phyloP scores from a whole-genome alignment of 2,329 filamentous ascomycete genomes.

The Botrytis elliptica region DNA sequence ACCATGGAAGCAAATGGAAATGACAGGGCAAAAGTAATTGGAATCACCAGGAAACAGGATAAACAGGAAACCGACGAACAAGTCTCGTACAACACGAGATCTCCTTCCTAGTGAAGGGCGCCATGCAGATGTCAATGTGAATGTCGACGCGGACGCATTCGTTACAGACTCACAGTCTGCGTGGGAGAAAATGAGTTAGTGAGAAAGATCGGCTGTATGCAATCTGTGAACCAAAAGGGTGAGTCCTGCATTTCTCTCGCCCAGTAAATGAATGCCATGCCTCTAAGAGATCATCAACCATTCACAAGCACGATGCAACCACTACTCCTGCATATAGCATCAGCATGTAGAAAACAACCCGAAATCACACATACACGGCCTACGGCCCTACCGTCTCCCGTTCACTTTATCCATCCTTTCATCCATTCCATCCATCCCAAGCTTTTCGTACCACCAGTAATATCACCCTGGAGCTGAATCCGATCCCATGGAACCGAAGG shows the following conservation, averaged over 20 bases:
- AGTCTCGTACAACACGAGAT: neutral
- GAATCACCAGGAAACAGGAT: neutral
- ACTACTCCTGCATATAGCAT: neutral
- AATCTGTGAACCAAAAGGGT: neutral
- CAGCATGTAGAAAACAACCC: neutral
- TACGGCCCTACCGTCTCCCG: neutral
- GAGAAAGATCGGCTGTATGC: neutral
- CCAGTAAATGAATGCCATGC: neutral
- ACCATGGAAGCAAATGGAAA: neutral
- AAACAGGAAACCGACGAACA: neutral
- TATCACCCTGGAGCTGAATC: neutral
- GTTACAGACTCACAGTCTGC: neutral
- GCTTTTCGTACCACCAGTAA: neutral
- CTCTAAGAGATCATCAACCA: neutral
- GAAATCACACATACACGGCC: neutral
- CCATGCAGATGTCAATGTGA: neutral
- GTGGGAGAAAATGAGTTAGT: neutral
- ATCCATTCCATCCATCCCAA: neutral
- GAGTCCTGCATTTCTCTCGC: neutral
- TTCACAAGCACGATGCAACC: neutral
- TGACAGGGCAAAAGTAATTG: too few relatives aligned
- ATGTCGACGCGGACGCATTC: neutral
- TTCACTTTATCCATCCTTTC: neutral
- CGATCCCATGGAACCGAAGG: conserved; percentile 5
- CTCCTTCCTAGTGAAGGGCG: neutral